Base-by-base conservation (phyloP, 129 eudicot species). In the Dittrichia graveolens region DNA sequence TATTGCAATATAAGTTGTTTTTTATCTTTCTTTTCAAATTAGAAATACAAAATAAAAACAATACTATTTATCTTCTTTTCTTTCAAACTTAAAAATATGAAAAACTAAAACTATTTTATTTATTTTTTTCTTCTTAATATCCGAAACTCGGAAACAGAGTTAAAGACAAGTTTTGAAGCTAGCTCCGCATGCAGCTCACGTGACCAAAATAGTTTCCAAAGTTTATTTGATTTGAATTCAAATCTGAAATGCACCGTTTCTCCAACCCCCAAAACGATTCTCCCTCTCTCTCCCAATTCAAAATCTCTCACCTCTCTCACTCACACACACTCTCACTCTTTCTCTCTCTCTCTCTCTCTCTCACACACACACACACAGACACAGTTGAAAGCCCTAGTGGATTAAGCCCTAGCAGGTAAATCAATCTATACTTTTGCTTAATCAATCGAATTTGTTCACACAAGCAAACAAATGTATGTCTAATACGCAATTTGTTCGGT, bases 211-310 rank as follows among this genome's bases (percentile, higher is more conserved):
- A 50, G 40, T 50, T 78, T 48, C 16, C 8, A 52, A 41, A 31
- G 31, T 47, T 45, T 34, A 55, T 72, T 72, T 65, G 78, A 55
- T 72, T 79, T 65, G 78, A 79, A 75, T 79, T 79, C 78, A 69
- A 67, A 82, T 78, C 83, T 69, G 58, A 50, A 55, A 78, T n/a
- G 60, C 61, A 67, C 83, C 68, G 71, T 63, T 67, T 12, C 15
- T 37, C 42, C 42, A 53, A 38, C 3, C 3, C 35, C 75, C 53
- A 35, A 55, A 65, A 18, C 40, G 14, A 8, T 11, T 37, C 74
- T 52, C 84, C 31, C 60, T 24, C 62, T 41, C 73, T 60, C 35
- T 19, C 56, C 58, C 63, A 49, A 39, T 64, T 82, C 80, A 54
- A 74, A 80, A 55, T 16, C 52, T 45, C 61, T 59, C 54, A 15